phyloP scores from a whole-genome alignment of 169 alveolate species.

The Besnoitia besnoiti region DNA sequence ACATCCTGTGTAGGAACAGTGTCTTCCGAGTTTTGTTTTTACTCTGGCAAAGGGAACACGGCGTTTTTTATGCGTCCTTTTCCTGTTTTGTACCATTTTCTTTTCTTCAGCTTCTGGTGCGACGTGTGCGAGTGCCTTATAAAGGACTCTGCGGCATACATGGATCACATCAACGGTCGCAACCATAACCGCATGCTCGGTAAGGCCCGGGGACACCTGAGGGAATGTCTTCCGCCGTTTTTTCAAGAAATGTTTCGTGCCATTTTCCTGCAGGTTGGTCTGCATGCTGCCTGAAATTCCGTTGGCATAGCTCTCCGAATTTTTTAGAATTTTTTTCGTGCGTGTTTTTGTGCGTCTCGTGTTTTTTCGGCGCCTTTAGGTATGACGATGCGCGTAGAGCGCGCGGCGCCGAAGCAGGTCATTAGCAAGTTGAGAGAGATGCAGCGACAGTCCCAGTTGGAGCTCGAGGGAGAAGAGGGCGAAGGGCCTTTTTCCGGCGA shows the following conservation, averaged over 20 bases:
- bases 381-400: constrained; percentile 93
- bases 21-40: too few relatives aligned
- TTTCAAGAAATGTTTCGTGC: too few relatives aligned
- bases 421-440: constrained; percentile 76
- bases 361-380: constrained; percentile 3
- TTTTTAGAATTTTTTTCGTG: too few relatives aligned
- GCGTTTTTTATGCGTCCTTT: too few relatives aligned
- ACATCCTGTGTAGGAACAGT: too few relatives aligned
- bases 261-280: neutral
- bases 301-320: too few relatives aligned
- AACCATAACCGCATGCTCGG: constrained; percentile 92
- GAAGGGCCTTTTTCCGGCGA: neutral
- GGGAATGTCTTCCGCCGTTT: too few relatives aligned
- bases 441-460: constrained; percentile 23
- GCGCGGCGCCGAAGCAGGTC: constrained; percentile 83
- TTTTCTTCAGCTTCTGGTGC: constrained; percentile 75
- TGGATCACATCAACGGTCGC: constrained; percentile 93
- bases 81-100: too few relatives aligned
- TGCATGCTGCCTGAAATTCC: neutral
- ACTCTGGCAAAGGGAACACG: too few relatives aligned
- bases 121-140: constrained; percentile 86
- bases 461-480: constrained; percentile 2
- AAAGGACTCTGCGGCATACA: constrained; percentile 89
- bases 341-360: too few relatives aligned
- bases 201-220: neutral